Evolutionary conservation across 768 basidiomycete genomes (phyloP), one percentile per base, ranked within the genome.

Genomic region (Myochromella boudieri): DNA sequence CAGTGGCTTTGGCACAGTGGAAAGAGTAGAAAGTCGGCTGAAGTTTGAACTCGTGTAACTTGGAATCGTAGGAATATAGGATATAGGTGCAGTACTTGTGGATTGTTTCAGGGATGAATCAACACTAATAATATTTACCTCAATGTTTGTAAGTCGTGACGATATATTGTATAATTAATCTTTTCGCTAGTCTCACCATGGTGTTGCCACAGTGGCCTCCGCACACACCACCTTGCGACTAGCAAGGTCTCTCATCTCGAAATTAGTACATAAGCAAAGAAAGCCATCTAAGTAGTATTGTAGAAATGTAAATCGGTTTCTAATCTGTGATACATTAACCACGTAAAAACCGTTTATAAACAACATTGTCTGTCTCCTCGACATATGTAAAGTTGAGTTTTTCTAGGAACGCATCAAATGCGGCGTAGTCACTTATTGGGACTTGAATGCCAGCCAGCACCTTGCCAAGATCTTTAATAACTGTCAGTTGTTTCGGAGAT

Each of bases 401-500:
- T 37, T 79, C 66, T 53, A 99, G 67, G 65, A 91, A 97, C 14
- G 71, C 68, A 44, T 82, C 77, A 56, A 97, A 97, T 40, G 80
- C 77, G 10, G 70, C 69, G 28, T 74, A 68, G 36, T 91, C 89
- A 26, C 68, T 63, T 31, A 75, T 72, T 6, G 94, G 91, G 2
- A 97, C 93, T 63, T 97, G 95, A 42, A 98, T 85, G 2, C 93
- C 97, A 3, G 94, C 91, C 40, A 99, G 70, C 3, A 99, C 89
- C 65, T 86, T 95, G 20, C 93, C 93, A 21, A 97, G 71, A 62
- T 98, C 95, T 95, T 53, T 6, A n/a, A 28, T 42, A 18, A 51
- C 25, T 36, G 40, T 49, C 20, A 34, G 49, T 27, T 46, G 34
- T 34, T 46, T 28, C 25, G 38, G 28, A 25, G 22, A n/a, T n/a